Conservation (phyloP, 2,329 filamentous ascomycete genomes). For the Aurifilum marmelostoma region DNA sequence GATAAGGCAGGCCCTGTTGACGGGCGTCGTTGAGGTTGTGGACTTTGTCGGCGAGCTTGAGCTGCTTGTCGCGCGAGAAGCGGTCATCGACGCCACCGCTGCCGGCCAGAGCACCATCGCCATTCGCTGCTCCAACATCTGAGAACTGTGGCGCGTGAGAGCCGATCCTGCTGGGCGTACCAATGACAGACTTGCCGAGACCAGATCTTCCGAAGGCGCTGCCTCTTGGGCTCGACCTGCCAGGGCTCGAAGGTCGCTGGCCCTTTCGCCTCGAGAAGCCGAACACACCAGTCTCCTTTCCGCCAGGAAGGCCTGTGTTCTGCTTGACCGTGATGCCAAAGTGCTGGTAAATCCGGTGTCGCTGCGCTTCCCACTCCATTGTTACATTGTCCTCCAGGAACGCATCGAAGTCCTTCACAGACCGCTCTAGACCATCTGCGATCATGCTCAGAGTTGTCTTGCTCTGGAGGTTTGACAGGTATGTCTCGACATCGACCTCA, state of each 20-base stretch:
- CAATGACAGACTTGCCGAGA: conserved; percentile 84
- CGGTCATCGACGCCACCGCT: conserved; percentile 69
- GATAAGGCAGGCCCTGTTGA: conserved; percentile 66
- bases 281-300: conserved; percentile 58
- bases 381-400: conserved; percentile 95
- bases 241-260: conserved; percentile 38
- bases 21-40: conserved; percentile 77
- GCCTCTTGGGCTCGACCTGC: conserved; percentile 43
- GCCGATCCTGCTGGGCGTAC: conserved; percentile 71
- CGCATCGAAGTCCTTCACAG: conserved; percentile 86
- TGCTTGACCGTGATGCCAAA: conserved; percentile 79
- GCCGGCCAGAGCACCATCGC: conserved; percentile 49
- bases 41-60: conserved; percentile 77
- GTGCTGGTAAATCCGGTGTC: conserved; percentile 91
- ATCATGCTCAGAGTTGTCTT: conserved; percentile 93
- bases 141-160: conserved; percentile 68
- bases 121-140: conserved; percentile 64
- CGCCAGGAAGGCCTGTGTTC: conserved; percentile 36
- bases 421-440: conserved; percentile 85
- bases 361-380: conserved; percentile 94
- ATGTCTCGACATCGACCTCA: conserved; percentile 74
- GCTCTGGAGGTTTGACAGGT: conserved; percentile 82
- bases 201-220: conserved; percentile 68
- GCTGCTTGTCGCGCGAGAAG: conserved; percentile 81
- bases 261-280: conserved; percentile 59